phyloP scores from a whole-genome alignment of 805 yeast genomes.

The Kodamaea nitidulidarum region DNA sequence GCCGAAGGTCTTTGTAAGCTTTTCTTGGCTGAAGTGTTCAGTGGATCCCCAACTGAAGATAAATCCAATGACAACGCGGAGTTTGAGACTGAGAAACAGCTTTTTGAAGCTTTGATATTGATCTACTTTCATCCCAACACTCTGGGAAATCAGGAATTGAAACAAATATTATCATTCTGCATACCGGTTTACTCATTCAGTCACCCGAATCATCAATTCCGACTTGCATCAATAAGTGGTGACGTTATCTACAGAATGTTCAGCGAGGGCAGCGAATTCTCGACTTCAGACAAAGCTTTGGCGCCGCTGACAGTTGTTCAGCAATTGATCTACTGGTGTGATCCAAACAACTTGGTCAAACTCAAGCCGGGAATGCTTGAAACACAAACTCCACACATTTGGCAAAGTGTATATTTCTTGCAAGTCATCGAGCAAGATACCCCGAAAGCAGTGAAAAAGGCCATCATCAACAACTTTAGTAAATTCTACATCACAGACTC shows the following conservation, averaged over 20 bases:
- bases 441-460: constrained; percentile 49
- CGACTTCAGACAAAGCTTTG: constrained; percentile 24
- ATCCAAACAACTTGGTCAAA: constrained; percentile 63
- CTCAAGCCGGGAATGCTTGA: constrained; percentile 37
- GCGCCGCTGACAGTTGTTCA: constrained; percentile 48
- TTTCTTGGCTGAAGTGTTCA: constrained; percentile 69
- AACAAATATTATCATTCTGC: constrained; percentile 81
- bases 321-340: constrained; percentile 81
- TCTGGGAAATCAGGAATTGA: constrained; percentile 56
- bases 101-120: constrained; percentile 66
- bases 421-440: constrained; percentile 48
- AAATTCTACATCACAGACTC: constrained; percentile 37
- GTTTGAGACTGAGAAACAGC: constrained; percentile 29
- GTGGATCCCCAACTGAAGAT: constrained; percentile 34
- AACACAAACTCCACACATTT: constrained; percentile 50
- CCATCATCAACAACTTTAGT: constrained; percentile 47
- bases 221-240: constrained; percentile 58
- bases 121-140: constrained; percentile 73
- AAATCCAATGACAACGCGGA: constrained; percentile 15
- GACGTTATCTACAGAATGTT: constrained; percentile 63
- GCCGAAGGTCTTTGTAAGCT: constrained; percentile 87
- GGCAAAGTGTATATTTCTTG: constrained; percentile 52
- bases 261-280: constrained; percentile 31
- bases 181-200: constrained; percentile 85
- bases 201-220: constrained; percentile 64